These are phyloP conservation scores for Termitomyces sp. DNA, from an alignment of 768 basidiomycete species.

Conservation along the genomic window DNA sequence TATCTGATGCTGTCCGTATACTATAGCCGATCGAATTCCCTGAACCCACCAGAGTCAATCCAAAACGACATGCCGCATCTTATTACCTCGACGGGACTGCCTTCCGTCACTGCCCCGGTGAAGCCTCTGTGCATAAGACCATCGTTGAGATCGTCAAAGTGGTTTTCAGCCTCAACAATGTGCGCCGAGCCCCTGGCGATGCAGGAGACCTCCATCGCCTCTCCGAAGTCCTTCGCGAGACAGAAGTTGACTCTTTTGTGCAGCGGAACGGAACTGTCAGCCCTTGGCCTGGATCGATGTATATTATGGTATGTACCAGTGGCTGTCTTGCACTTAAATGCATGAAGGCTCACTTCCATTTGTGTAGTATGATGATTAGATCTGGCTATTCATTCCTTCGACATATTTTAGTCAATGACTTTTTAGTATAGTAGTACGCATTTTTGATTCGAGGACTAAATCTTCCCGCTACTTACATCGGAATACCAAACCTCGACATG, in stretches of 20 bases:
- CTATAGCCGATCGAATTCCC: conserved; percentile 35
- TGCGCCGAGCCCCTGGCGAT: conserved; percentile 40
- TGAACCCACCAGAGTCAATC: conserved; percentile 32
- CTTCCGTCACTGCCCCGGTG: conserved; percentile 37
- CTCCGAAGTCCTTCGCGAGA: conserved; percentile 22
- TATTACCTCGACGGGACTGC: conserved; percentile 29
- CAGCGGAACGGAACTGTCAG: conserved; percentile 27
- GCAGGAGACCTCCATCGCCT: conserved; percentile 33
- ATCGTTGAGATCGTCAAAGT: conserved; percentile 39
- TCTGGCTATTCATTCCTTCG: background rate
- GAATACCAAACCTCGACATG: background rate
- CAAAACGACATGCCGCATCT: conserved; percentile 24
- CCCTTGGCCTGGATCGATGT: conserved; percentile 33
- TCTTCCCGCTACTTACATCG: conserved; percentile 10
- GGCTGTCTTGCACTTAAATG: background rate
- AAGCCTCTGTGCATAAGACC: conserved; percentile 27
- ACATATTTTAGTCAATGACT: background rate
- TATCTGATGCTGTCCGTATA: background rate
- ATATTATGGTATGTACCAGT: conserved; percentile 21
- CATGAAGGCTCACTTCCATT: background rate
- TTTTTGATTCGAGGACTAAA: conserved; percentile 10
- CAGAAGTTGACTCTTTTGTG: conserved; percentile 28
- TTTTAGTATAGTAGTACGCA: background rate
- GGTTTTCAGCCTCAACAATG: conserved; percentile 39
- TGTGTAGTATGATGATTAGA: background rate